A percentile compares a stretch with the other conserved stretches of the same genome.
Conservation (phyloP, 306 rosid genomes). For the Fagus sylvatica region DNA sequence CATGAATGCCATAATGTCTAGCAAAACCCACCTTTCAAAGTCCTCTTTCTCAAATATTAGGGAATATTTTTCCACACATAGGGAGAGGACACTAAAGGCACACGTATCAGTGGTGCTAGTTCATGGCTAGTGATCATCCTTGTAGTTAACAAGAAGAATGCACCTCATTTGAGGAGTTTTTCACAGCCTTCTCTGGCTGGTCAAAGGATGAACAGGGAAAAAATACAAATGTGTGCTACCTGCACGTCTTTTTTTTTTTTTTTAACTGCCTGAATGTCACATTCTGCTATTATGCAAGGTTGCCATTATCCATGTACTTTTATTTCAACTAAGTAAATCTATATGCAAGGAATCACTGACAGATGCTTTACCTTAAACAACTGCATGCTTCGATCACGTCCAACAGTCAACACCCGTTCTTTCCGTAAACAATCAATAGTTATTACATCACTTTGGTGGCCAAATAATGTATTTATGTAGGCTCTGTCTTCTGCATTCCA, state of each 20-base stretch:
- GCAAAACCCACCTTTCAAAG: not conserved
- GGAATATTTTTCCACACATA: not conserved
- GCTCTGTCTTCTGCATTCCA: constrained; percentile 98
- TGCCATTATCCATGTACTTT: not conserved
- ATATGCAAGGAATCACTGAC: not conserved
- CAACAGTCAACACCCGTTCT: constrained; percentile 81
- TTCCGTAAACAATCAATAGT: constrained; percentile 78
- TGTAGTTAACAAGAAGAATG: not conserved
- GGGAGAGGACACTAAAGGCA: not conserved
- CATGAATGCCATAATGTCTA: not conserved
- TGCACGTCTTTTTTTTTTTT: not conserved
- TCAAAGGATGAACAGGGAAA: not conserved
- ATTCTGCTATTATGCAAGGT: not conserved
- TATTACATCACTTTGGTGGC: constrained; percentile 89
- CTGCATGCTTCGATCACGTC: constrained; percentile 92
- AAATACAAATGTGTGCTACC: not conserved
- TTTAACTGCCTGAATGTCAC: not conserved
- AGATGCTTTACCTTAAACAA: constrained; percentile 70
- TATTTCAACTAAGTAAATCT: not conserved
- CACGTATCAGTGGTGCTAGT: not conserved
- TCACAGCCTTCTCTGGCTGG: not conserved
- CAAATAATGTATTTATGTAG: constrained; percentile 79
- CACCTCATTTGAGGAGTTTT: not conserved
- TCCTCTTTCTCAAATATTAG: not conserved
- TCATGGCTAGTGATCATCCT: not conserved